These are phyloP conservation scores for Paragyromitra xinjiangensis DNA, from an alignment of 495 filamentous ascomycete species.

Conservation along the genomic window DNA sequence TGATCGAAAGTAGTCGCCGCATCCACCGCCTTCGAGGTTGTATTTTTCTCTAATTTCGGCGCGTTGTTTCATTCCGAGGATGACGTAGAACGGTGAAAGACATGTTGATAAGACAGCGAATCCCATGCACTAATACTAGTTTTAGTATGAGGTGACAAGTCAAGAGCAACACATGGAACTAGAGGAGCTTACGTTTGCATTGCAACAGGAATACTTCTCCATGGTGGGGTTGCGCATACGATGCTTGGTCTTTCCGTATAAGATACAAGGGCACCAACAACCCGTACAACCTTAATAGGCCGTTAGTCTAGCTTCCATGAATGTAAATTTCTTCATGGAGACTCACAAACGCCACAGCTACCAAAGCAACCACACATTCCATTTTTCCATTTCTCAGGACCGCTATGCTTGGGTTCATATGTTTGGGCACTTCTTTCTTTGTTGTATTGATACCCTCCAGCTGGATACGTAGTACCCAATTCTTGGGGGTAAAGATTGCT, in stretches of 20 bases:
- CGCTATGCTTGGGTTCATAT: not conserved
- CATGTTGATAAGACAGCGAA: conserved; percentile 59
- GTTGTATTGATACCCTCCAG: not conserved
- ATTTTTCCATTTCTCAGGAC: conserved; percentile 36
- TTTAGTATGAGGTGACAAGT: not conserved
- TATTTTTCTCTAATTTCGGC: conserved; percentile 61
- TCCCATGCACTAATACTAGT: conserved; percentile 16
- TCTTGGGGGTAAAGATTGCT: conserved; percentile 5
- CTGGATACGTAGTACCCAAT: no score
- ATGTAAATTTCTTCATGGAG: not conserved
- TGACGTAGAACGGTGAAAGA: conserved; percentile 56
- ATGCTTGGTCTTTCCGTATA: conserved; percentile 63
- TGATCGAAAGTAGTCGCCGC: conserved; percentile 58
- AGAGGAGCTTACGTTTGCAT: conserved; percentile 59
- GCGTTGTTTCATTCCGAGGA: conserved; percentile 61
- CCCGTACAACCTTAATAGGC: conserved; percentile 44
- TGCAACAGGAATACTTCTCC: conserved; percentile 61
- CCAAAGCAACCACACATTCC: conserved; percentile 40
- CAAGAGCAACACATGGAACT: not conserved
- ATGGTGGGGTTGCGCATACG: conserved; percentile 60
- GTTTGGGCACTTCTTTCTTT: not conserved
- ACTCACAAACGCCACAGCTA: conserved; percentile 43
- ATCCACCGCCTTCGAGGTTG: conserved; percentile 60
- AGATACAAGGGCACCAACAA: conserved; percentile 61
- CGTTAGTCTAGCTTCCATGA: not conserved